Conservation (phyloP, 257 asterid species). For the Nyctanthes arbortristis region DNA sequence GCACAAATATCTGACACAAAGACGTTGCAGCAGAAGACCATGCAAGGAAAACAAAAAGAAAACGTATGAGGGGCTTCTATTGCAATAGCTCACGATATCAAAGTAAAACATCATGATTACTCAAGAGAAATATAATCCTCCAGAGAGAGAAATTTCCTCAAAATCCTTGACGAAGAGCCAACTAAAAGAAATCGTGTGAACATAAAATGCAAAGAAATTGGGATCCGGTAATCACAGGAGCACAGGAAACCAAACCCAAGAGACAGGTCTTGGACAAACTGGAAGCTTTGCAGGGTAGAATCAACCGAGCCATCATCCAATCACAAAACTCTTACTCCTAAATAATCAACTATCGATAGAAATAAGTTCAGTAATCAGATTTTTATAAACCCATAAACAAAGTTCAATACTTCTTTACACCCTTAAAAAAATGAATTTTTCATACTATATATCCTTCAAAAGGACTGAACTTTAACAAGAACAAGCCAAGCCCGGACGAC, state of each 20-base stretch:
- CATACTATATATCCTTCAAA: background rate
- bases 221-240: slow-evolving; percentile 71
- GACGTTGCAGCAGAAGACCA: background rate
- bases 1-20: background rate
- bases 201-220: background rate
- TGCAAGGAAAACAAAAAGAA: background rate
- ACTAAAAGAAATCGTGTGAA: background rate
- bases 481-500: slow-evolving; percentile 22
- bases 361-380: slow-evolving; percentile 1
- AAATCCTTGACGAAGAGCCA: background rate
- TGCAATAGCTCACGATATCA: background rate
- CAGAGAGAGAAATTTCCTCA: slow-evolving; percentile 6
- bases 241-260: slow-evolving; percentile 72
- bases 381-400: background rate
- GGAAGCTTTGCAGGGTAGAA: slow-evolving; percentile 77
- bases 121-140: background rate
- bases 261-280: slow-evolving; percentile 79
- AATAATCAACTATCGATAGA: slow-evolving; percentile 26
- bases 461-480: slow-evolving; percentile 22
- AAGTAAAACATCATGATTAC: background rate
- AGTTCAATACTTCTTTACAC: background rate
- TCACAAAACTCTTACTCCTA: slow-evolving; percentile 38
- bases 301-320: slow-evolving; percentile 76
- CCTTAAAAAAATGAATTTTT: slow-evolving; percentile 18
- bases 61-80: background rate